Base-by-base conservation (phyloP, 352 stramenopile genomes). In the Phytophthora quininea region DNA sequence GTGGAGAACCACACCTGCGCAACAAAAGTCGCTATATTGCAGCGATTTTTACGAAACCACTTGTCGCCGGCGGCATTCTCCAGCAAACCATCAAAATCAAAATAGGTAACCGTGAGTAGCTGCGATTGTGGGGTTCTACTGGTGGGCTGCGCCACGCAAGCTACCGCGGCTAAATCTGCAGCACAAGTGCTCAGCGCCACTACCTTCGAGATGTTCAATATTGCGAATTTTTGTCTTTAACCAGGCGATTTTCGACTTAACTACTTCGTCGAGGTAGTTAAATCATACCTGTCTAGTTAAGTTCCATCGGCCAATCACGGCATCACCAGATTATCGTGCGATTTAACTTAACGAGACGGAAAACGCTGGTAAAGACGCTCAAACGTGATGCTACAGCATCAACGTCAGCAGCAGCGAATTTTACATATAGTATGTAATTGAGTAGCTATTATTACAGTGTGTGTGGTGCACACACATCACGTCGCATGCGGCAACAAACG, bases 21-120 rank as follows among this genome's bases (percentile, higher is more conserved):
- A 24, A 40, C 35, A 11, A 40, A 40, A 6, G 35, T 40, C 10
- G 6, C 35, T 8, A 35, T 61, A 24, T 51, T 56, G 2, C 51
- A 29, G 6, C 54, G 12, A 33, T 61, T 61, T 42, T 9, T 29
- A 19, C 56, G 40, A 56, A 67, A 67, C 43, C 60, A 67, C 15
- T 35, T 24, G 8, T 15, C 24, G 3, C 43, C 54, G 3, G 43
- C 33, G 10, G 40, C 51, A 0, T 33, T 56, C 29, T 46, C 31
- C 2, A 61, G 45, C 45, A 67, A 45, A 15, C 14, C 7, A 6
- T 61, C 43, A 31, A 67, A 67, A 29, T 55, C 4, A 38, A 63
- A 27, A 30, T 3, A 9, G 8, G 32, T 56, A 5, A 66, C 40
- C 4, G 58, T 66, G 6, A 37, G 32, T 19, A 54, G 30, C 14